These are phyloP conservation scores for Hyaloscypha bicolor DNA, from an alignment of 495 filamentous ascomycete species.

Conservation along the genomic window DNA sequence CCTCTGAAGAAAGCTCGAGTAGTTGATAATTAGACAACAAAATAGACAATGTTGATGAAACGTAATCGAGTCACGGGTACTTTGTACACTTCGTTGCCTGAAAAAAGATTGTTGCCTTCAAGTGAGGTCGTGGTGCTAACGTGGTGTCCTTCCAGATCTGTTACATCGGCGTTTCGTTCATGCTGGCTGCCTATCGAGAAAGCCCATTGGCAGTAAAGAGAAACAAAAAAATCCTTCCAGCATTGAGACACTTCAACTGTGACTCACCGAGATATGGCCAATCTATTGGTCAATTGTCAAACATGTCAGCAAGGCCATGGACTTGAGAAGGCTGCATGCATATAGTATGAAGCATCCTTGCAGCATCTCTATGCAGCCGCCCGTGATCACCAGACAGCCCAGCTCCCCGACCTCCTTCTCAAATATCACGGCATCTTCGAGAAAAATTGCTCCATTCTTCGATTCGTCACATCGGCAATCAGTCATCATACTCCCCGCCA, in stretches of 20 bases:
- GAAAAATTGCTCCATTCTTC: not conserved
- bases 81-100: not conserved
- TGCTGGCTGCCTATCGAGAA: not conserved
- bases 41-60: not conserved
- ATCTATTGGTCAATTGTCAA: not conserved
- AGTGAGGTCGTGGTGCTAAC: not conserved
- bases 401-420: not conserved
- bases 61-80: not conserved
- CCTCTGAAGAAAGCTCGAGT: not conserved
- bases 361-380: not conserved
- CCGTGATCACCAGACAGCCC: not conserved
- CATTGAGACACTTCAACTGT: not conserved
- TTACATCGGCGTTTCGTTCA: not conserved
- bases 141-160: not conserved
- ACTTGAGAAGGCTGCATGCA: not conserved
- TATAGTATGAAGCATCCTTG: not conserved
- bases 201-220: not conserved
- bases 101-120: not conserved
- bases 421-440: not conserved
- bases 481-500: not conserved
- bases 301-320: not conserved
- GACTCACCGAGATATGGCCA: not conserved
- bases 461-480: not conserved
- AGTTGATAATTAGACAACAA: not conserved
- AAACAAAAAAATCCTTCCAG: not conserved